These are phyloP conservation scores for Nitzschia sp. DNA, from an alignment of 108 stramenopile genomes.

Conservation along the genomic window DNA sequence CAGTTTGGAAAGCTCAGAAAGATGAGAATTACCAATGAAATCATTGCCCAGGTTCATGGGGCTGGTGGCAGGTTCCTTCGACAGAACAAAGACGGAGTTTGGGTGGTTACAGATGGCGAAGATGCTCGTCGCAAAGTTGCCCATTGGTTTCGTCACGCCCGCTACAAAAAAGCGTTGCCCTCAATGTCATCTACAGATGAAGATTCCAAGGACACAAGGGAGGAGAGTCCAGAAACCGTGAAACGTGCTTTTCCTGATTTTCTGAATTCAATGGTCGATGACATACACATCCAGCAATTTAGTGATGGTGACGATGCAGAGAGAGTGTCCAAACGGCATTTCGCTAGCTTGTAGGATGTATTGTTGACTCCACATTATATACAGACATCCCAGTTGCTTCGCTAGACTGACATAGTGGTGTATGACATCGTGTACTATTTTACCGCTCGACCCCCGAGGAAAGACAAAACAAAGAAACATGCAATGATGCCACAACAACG, in stretches of 20 bases:
- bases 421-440: too few species aligned
- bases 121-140: slow-evolving; percentile 3
- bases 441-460: too few species aligned
- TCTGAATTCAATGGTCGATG: background rate
- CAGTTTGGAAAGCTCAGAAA: background rate
- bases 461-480: too few species aligned
- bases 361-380: too few species aligned
- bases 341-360: too few species aligned
- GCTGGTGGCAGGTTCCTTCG: slow-evolving; percentile 6
- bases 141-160: slow-evolving; percentile 6
- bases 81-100: slow-evolving; percentile 1
- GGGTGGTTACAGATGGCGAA: background rate
- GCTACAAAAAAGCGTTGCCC: background rate
- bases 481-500: too few species aligned
- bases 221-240: background rate
- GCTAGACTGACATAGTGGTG: too few species aligned
- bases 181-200: too few species aligned
- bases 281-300: too few species aligned
- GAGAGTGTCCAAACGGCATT: too few species aligned
- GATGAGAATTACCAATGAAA: background rate
- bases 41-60: background rate
- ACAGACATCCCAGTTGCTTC: too few species aligned
- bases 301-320: background rate
- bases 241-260: background rate
- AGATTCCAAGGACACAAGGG: background rate